phyloP scores from a whole-genome alignment of 2,329 filamentous ascomycete genomes.

The Microascus cirrosus region DNA sequence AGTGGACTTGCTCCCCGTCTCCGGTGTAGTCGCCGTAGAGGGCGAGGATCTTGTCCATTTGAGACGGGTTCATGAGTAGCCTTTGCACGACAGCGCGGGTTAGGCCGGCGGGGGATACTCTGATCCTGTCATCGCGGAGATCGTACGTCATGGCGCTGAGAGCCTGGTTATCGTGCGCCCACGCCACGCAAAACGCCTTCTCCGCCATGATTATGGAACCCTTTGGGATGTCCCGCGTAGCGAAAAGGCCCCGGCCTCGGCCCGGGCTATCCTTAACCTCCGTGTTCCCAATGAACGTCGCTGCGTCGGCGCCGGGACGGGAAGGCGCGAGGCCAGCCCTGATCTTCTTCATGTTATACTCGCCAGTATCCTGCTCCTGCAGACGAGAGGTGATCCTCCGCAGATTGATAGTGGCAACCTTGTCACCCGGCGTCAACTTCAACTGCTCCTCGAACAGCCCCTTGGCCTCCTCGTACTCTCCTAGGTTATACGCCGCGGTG shows the following conservation, averaged over 20 bases:
- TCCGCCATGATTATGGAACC: slow-evolving; percentile 30
- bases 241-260: slow-evolving; percentile 30
- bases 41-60: slow-evolving; percentile 18
- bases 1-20: slow-evolving; percentile 8
- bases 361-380: slow-evolving; percentile 7
- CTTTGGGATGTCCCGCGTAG: slow-evolving; percentile 19
- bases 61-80: slow-evolving; percentile 24
- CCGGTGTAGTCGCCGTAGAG: slow-evolving; percentile 22
- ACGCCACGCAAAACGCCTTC: slow-evolving; percentile 25
- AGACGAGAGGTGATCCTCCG: slow-evolving; percentile 8
- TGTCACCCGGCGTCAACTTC: slow-evolving; percentile 9
- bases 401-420: slow-evolving; percentile 10
- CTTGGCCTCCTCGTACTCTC: slow-evolving; percentile 15
- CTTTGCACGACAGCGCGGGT: slow-evolving; percentile 23
- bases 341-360: slow-evolving; percentile 10
- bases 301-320: slow-evolving; percentile 10
- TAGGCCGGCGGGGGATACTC: slow-evolving; percentile 17
- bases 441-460: slow-evolving; percentile 14
- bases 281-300: slow-evolving; percentile 20
- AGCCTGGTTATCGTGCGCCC: slow-evolving; percentile 24
- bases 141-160: slow-evolving; percentile 26
- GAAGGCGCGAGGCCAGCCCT: slow-evolving; percentile 14
- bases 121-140: slow-evolving; percentile 15
- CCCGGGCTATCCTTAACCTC: slow-evolving; percentile 16
- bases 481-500: slow-evolving; percentile 20